Conservation (phyloP, 1,284 basidiomycete species). For the Pseudozyma pruni region DNA sequence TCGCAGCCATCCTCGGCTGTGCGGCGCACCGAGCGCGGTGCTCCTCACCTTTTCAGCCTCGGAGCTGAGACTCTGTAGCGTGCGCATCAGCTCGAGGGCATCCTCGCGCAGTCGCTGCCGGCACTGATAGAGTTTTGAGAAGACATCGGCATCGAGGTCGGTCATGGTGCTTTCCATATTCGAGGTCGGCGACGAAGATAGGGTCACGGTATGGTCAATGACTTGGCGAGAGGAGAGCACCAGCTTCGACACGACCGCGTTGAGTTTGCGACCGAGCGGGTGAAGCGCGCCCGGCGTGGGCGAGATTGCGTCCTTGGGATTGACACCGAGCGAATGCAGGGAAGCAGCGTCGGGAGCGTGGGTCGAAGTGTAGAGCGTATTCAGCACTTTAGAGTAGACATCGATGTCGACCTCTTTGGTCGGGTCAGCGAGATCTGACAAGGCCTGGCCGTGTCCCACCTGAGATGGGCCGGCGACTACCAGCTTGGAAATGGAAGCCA, state of each 20-base stretch:
- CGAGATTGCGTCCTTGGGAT: constrained; percentile 21
- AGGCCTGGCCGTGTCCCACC: not conserved
- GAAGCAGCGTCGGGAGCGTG: constrained; percentile 7
- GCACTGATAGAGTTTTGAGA: constrained; percentile 54
- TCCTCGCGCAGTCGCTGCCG: constrained; percentile 60
- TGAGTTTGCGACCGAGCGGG: constrained; percentile 69
- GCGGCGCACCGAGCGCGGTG: constrained; percentile 29
- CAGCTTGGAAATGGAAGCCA: constrained; percentile 45
- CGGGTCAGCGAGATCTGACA: not conserved
- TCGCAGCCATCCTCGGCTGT: constrained; percentile 46
- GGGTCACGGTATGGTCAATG: constrained; percentile 57
- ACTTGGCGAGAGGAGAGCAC: constrained; percentile 69
- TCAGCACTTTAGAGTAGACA: constrained; percentile 19
- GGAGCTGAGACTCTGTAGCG: constrained; percentile 33
- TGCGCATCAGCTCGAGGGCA: constrained; percentile 51
- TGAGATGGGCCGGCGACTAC: constrained; percentile 3
- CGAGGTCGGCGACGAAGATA: constrained; percentile 43
- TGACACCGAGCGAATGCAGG: constrained; percentile 17
- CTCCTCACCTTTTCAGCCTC: constrained; percentile 46
- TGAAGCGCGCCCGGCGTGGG: constrained; percentile 57
- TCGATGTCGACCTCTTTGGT: constrained; percentile 10
- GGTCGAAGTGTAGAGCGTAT: constrained; percentile 14
- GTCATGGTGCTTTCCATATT: constrained; percentile 48
- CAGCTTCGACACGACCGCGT: constrained; percentile 70
- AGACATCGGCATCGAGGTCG: constrained; percentile 43